Conservation (phyloP, 2,329 filamentous ascomycete genomes). For the Pseudogymnoascus verrucosus region DNA sequence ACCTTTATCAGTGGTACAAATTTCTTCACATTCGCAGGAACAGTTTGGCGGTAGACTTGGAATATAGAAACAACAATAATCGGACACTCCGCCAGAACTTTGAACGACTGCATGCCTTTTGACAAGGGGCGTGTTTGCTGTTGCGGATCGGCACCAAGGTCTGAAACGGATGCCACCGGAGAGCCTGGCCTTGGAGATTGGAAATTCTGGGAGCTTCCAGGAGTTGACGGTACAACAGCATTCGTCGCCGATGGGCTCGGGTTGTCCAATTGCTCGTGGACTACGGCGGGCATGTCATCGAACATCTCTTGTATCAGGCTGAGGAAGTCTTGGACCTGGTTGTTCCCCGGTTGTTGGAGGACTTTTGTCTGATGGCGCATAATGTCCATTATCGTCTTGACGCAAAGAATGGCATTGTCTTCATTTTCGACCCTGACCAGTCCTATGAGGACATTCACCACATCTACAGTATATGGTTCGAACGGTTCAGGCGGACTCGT, state of each 20-base stretch:
- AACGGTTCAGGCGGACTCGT: constrained; percentile 69
- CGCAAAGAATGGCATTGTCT: constrained; percentile 95
- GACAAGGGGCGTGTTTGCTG: constrained; percentile 73
- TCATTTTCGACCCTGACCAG: constrained; percentile 91
- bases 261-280: constrained; percentile 90
- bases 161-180: constrained; percentile 71
- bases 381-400: constrained; percentile 97
- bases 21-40: constrained; percentile 75
- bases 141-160: constrained; percentile 72
- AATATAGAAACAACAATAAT: constrained; percentile 99
- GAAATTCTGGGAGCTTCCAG: constrained; percentile 57
- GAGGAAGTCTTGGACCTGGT: constrained; percentile 82
- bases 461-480: constrained; percentile 79
- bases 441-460: constrained; percentile 83
- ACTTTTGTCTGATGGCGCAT: constrained; percentile 86
- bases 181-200: constrained; percentile 87
- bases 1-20: constrained; percentile 93
- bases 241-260: constrained; percentile 49
- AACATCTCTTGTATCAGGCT: constrained; percentile 93
- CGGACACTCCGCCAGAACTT: constrained; percentile 92
- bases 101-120: constrained; percentile 98
- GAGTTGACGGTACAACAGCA: constrained; percentile 56
- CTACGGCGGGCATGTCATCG: constrained; percentile 85
- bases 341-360: constrained; percentile 41
- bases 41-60: constrained; percentile 77